These are phyloP conservation scores for Candolleomyces aberdarensis DNA, from an alignment of 768 basidiomycete species.

Conservation along the genomic window DNA sequence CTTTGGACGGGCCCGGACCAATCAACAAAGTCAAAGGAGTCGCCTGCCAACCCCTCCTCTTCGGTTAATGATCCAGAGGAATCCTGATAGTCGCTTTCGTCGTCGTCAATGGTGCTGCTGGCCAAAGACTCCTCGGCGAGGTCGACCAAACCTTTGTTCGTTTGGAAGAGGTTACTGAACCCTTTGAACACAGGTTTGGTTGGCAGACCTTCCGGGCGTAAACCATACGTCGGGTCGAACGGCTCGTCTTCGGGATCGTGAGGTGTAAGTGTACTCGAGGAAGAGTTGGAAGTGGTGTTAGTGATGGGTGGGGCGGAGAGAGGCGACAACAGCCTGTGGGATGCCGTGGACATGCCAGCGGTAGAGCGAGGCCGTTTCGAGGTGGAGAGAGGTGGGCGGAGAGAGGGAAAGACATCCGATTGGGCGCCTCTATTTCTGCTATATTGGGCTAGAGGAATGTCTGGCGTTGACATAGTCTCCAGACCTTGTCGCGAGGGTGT, in stretches of 20 bases:
- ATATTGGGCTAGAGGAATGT: conserved; percentile 21
- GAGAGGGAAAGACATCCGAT: conserved; percentile 16
- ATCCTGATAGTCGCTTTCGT: conserved; percentile 33
- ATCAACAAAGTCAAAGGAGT: conserved; percentile 62
- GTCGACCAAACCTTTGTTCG: conserved; percentile 71
- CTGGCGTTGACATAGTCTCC: conserved; percentile 43
- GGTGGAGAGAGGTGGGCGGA: conserved; percentile 22
- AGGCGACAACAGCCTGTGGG: conserved; percentile 26
- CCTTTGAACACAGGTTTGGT: conserved; percentile 77
- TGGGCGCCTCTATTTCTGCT: conserved; percentile 12
- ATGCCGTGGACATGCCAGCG: conserved; percentile 36
- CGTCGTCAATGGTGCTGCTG: conserved; percentile 35
- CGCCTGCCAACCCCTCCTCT: conserved; percentile 35
- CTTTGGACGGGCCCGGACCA: conserved; percentile 51
- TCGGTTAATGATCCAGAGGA: conserved; percentile 5
- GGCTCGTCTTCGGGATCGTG: conserved; percentile 57
- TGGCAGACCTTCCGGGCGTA: conserved; percentile 89
- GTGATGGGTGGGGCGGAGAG: conserved; percentile 16
- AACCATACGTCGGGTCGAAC: conserved; percentile 94
- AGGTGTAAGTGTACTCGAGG: conserved; percentile 17
- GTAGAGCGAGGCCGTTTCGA: conserved; percentile 35
- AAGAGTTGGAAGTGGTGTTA: conserved; percentile 12
- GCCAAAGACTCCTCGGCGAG: conserved; percentile 64
- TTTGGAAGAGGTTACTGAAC: conserved; percentile 71
- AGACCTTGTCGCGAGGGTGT: conserved; percentile 23